These are phyloP conservation scores for Forsythia viridissima DNA, from an alignment of 257 asterid genomes.

Conservation along the genomic window DNA sequence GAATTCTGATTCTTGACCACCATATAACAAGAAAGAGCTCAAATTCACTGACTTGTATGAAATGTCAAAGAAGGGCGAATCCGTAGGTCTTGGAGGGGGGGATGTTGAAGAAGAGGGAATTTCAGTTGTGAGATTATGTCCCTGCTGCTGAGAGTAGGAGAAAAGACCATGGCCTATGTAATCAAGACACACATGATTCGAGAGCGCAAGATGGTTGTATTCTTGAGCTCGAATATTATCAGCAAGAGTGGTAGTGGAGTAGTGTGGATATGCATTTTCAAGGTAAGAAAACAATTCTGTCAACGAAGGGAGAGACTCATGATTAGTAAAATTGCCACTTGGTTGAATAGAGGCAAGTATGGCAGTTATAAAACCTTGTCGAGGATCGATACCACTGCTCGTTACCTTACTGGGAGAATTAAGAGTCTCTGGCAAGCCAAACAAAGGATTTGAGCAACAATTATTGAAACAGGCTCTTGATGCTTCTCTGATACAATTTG, in stretches of 20 bases:
- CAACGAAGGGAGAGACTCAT: constrained; percentile 65
- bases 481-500: constrained; percentile 55
- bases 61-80: constrained; percentile 50
- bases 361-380: constrained; percentile 41
- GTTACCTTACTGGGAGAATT: constrained; percentile 9
- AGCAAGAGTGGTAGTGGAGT: constrained; percentile 39
- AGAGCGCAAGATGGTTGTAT: constrained; percentile 47
- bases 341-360: constrained; percentile 48
- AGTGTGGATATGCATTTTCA: constrained; percentile 40
- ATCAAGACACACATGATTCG: constrained; percentile 64
- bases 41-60: constrained; percentile 48
- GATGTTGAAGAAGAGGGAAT: constrained; percentile 46
- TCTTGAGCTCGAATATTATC: constrained; percentile 64
- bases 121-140: constrained; percentile 16
- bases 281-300: constrained; percentile 34
- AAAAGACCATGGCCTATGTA: constrained; percentile 81
- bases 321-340: constrained; percentile 62
- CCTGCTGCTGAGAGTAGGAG: constrained; percentile 55
- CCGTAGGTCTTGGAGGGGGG: constrained; percentile 12
- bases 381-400: constrained; percentile 22
- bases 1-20: constrained; percentile 45
- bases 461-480: constrained; percentile 53
- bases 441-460: constrained; percentile 37
- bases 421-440: constrained; percentile 17
- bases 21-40: constrained; percentile 41